These are phyloP conservation scores for Brassica cretica DNA, from an alignment of 345 rosid genomes.

Conservation along the genomic window DNA sequence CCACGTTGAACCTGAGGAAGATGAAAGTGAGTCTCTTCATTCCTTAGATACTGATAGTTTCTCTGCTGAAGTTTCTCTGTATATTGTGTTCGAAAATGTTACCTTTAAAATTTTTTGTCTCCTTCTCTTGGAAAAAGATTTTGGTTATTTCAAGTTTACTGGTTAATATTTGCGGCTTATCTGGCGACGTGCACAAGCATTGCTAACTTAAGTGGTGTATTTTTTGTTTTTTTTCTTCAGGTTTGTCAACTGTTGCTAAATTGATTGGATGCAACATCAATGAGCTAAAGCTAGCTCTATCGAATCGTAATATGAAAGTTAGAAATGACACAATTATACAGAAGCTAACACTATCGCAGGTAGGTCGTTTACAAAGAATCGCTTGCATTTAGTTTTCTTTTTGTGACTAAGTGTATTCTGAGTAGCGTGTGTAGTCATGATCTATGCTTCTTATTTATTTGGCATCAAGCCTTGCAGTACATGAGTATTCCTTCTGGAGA, in stretches of 20 bases:
- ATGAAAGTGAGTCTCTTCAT: slow-evolving; percentile 66
- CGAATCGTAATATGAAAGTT: slow-evolving; percentile 91
- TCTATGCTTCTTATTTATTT: slow-evolving; percentile 6
- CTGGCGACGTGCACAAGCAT: slow-evolving; percentile 20
- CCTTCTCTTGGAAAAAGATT: slow-evolving; percentile 9
- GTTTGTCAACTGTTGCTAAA: slow-evolving; percentile 66
- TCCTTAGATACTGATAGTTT: background rate
- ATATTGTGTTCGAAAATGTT: background rate
- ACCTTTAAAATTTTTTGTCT: slow-evolving; percentile 19
- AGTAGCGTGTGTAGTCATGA: slow-evolving; percentile 43
- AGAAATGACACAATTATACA: slow-evolving; percentile 84
- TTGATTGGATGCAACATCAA: slow-evolving; percentile 71
- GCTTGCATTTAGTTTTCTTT: slow-evolving; percentile 47
- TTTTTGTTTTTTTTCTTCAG: slow-evolving; percentile 45
- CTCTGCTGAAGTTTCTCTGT: slow-evolving; percentile 12
- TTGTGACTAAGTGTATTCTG: slow-evolving; percentile 62
- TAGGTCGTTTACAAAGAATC: slow-evolving; percentile 36
- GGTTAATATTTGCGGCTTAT: background rate
- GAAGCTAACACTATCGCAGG: slow-evolving; percentile 87
- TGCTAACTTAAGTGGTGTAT: slow-evolving; percentile 1
- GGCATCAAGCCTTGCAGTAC: background rate
- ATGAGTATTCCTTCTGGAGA: background rate
- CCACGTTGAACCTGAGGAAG: slow-evolving; percentile 74
- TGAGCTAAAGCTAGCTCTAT: slow-evolving; percentile 72
- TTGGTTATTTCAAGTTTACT: slow-evolving; percentile 12